Base-by-base conservation (phyloP, 2,329 filamentous ascomycete genomes). In the Nemania serpens region DNA sequence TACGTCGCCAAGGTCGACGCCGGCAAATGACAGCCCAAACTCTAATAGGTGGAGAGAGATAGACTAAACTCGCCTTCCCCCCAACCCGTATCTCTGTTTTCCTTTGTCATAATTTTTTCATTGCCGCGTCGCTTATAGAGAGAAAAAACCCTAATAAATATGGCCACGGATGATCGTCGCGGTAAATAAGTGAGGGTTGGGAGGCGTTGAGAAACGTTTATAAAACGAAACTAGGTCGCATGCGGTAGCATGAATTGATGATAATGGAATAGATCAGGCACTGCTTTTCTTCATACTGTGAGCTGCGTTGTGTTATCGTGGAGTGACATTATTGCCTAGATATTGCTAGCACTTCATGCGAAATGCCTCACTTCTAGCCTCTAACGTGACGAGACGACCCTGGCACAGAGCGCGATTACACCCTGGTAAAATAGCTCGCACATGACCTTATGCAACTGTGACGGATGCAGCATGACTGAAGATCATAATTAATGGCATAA, bases 1-100 rank as follows among this genome's bases (percentile, higher is more conserved):
- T 90, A 93, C 84, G 85, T 93, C 74, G 83, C 90, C 80, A 91
- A 91, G 85, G 88, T 89, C 68, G 91, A 93, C 74, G 84, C 76
- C 74, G 75, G 77, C 76, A 81, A 84, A 72, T 84, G 68, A 74
- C 55, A 68, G 41, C 48, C 62, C 47, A 73, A 66, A 62, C 65
- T 73, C 12, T 73, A 71, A 72, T 48, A 39, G 15, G 11, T 10
- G 11, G 15, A 12, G n/a, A n/a, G n/a, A n/a, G n/a, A n/a, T 3
- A 39, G 15, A 39, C 36, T 29, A 29, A 29, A 29, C n/a, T n/a
- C n/a, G n/a, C n/a, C n/a, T n/a, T n/a, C n/a, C n/a, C n/a, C n/a
- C n/a, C n/a, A n/a, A n/a, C n/a, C n/a, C n/a, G 25, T 7, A 29
- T 29, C 25, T 7, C 7, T 3, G 4, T 7, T 29, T 29, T 29